A percentile compares a stretch with the other conserved stretches of the same genome.
phyloP scores from a whole-genome alignment of 2,329 filamentous ascomycete genomes.

The Aspergillus oerlinghausenensis region DNA sequence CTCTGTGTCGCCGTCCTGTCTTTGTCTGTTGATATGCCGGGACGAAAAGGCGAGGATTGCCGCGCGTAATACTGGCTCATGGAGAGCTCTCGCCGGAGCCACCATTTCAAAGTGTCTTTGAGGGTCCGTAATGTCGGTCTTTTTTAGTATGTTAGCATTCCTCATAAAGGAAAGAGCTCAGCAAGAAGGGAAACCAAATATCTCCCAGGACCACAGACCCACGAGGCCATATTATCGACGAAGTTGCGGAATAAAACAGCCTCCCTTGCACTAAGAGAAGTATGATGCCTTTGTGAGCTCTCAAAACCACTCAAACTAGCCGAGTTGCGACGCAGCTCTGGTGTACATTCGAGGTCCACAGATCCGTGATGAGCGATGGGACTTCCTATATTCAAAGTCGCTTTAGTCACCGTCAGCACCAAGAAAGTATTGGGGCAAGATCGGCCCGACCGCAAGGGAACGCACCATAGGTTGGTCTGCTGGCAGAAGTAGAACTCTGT shows the following conservation, averaged over 20 bases:
- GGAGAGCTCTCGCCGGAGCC: constrained; percentile 26
- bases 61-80: constrained; percentile 28
- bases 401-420: background rate
- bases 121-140: constrained; percentile 31
- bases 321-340: background rate
- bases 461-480: background rate
- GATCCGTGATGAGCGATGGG: background rate
- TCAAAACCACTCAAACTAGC: background rate
- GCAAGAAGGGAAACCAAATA: background rate
- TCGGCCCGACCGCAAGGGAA: background rate
- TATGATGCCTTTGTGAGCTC: background rate
- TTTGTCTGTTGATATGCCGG: constrained; percentile 26
- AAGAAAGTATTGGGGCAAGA: background rate
- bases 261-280: constrained; percentile 14
- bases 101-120: constrained; percentile 29
- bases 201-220: constrained; percentile 16
- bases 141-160: constrained; percentile 7
- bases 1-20: constrained; percentile 20
- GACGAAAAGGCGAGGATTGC: constrained; percentile 33
- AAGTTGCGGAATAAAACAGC: constrained; percentile 25
- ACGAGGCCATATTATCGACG: constrained; percentile 30
- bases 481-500: background rate
- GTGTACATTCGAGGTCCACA: background rate
- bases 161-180: background rate
- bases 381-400: background rate